Conservation (phyloP, 768 basidiomycete genomes). For the Termitomyces sp. region DNA sequence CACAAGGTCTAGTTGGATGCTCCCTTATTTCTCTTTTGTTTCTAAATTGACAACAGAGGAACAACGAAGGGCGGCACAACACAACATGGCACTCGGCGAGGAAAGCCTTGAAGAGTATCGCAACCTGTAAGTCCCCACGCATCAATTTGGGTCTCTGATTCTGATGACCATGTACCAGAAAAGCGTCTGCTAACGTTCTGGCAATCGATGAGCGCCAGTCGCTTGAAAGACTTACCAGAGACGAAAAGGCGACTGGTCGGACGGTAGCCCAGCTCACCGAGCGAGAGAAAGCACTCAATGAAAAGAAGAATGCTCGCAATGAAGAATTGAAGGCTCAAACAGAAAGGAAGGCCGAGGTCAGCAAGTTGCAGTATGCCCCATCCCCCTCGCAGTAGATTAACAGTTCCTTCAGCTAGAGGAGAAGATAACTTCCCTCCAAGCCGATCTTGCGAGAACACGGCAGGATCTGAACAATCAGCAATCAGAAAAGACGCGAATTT, state of each 20-base stretch:
- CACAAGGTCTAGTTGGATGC: slow-evolving; percentile 57
- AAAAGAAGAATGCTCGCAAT: slow-evolving; percentile 52
- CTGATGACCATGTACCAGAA: slow-evolving; percentile 42
- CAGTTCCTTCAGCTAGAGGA: slow-evolving; percentile 50
- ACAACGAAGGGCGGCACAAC: slow-evolving; percentile 67
- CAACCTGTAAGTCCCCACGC: slow-evolving; percentile 53
- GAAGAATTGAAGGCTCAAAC: slow-evolving; percentile 52
- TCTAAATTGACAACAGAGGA: slow-evolving; percentile 49
- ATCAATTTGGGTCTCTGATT: background rate
- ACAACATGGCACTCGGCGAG: slow-evolving; percentile 77
- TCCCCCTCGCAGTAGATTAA: background rate
- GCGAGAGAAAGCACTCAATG: slow-evolving; percentile 62
- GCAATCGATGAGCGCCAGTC: slow-evolving; percentile 88
- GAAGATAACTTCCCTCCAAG: slow-evolving; percentile 54
- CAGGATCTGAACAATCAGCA: slow-evolving; percentile 84
- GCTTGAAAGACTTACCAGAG: slow-evolving; percentile 75
- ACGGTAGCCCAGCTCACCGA: slow-evolving; percentile 65
- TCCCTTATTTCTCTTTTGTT: background rate
- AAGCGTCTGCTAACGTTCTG: slow-evolving; percentile 72
- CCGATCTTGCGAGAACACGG: slow-evolving; percentile 62
- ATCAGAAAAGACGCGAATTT: slow-evolving; percentile 77
- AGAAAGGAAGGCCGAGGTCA: slow-evolving; percentile 59
- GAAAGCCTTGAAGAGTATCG: slow-evolving; percentile 88
- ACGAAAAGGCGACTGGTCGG: slow-evolving; percentile 74
- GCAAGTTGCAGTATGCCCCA: slow-evolving; percentile 14